Conservation (phyloP, 140 eudicot species). For the Flaveria floridana region DNA sequence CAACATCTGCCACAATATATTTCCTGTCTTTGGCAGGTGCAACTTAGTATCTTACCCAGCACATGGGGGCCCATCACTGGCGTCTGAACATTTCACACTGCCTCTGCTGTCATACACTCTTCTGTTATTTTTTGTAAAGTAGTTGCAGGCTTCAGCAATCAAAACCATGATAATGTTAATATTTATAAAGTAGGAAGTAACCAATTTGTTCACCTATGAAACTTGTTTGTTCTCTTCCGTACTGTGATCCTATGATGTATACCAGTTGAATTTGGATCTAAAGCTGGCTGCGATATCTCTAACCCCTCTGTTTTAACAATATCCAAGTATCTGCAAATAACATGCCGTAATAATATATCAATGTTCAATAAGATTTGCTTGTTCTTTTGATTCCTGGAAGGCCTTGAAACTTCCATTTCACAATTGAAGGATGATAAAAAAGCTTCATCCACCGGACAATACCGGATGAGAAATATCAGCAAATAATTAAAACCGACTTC, state of each 20-base stretch:
- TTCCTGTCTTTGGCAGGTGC: background rate
- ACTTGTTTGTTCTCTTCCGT: slow-evolving; percentile 53
- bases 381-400: background rate
- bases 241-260: slow-evolving; percentile 95
- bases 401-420: background rate
- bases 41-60: slow-evolving; percentile 55
- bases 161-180: background rate
- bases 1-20: background rate
- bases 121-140: slow-evolving; percentile 48
- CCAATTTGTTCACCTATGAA: slow-evolving; percentile 57
- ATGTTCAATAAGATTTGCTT: slow-evolving; percentile 1
- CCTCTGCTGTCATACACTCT: slow-evolving; percentile 92
- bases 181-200: background rate
- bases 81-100: slow-evolving; percentile 68
- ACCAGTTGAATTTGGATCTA: slow-evolving; percentile 95
- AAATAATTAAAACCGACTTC: background rate
- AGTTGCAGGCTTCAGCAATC: slow-evolving; percentile 16
- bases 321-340: slow-evolving; percentile 64
- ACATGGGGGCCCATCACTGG: slow-evolving; percentile 94
- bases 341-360: slow-evolving; percentile 6
- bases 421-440: slow-evolving; percentile 2
- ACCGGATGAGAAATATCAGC: background rate
- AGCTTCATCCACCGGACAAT: background rate
- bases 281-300: slow-evolving; percentile 95
- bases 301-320: slow-evolving; percentile 78